Evolutionary conservation across 805 yeast genomes (phyloP).

Genomic region (Wickerhamiella galacta): DNA sequence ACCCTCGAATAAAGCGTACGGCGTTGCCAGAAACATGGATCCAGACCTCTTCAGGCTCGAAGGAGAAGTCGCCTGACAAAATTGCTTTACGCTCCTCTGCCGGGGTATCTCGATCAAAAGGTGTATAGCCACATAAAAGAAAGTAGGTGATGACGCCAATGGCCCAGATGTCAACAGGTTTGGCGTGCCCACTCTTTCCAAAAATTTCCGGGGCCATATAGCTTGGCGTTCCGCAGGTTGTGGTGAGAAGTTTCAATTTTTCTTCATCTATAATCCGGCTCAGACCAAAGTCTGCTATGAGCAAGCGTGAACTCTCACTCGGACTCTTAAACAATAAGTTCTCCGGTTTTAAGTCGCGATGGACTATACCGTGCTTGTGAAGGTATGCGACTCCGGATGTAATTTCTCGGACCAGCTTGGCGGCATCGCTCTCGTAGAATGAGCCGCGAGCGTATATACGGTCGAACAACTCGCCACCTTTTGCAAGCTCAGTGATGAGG

Average conservation of each 20-base stretch:
- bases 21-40: slow-evolving; percentile 34
- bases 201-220: slow-evolving; percentile 64
- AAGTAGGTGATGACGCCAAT: slow-evolving; percentile 57
- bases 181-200: slow-evolving; percentile 35
- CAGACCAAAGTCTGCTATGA: slow-evolving; percentile 49
- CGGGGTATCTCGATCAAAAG: slow-evolving; percentile 59
- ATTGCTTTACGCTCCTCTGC: slow-evolving; percentile 53
- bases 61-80: slow-evolving; percentile 36
- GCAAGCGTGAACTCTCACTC: slow-evolving; percentile 26
- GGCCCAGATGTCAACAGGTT: slow-evolving; percentile 59
- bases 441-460: slow-evolving; percentile 32
- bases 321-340: slow-evolving; percentile 37
- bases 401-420: slow-evolving; percentile 32
- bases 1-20: slow-evolving; percentile 37
- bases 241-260: slow-evolving; percentile 24
- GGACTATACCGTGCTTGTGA: slow-evolving; percentile 44
- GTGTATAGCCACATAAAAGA: slow-evolving; percentile 57
- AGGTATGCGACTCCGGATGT: slow-evolving; percentile 40
- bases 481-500: slow-evolving; percentile 49
- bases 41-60: slow-evolving; percentile 49
- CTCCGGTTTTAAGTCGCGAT: slow-evolving; percentile 60
- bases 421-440: slow-evolving; percentile 34
- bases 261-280: slow-evolving; percentile 33
- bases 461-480: slow-evolving; percentile 54
- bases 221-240: slow-evolving; percentile 53